These are phyloP conservation scores for Antitrichia curtipendula DNA, from an alignment of 225 moss, liverwort and hornwort species.

Conservation along the genomic window DNA sequence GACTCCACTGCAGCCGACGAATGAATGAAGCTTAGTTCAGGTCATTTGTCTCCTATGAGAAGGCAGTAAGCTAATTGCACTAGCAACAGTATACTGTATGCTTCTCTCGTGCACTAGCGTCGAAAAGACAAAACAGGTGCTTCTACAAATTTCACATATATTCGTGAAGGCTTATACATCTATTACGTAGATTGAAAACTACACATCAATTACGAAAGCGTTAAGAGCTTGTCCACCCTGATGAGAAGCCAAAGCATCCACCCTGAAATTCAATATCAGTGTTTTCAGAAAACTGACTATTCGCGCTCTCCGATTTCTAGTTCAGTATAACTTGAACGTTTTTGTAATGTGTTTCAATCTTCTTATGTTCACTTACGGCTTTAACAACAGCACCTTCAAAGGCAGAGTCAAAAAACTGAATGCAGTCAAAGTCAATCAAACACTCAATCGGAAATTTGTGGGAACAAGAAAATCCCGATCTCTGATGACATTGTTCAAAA, in stretches of 20 bases:
- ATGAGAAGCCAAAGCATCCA: neutral
- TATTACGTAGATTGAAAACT: neutral
- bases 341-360: neutral
- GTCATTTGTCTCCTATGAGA: neutral
- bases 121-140: neutral
- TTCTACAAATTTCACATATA: neutral
- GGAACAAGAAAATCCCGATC: neutral
- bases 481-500: neutral
- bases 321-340: neutral
- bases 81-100: neutral
- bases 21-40: neutral
- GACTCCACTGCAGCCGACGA: slow-evolving; percentile 5
- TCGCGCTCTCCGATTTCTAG: neutral
- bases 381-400: neutral
- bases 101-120: neutral
- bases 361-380: neutral
- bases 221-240: neutral
- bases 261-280: neutral
- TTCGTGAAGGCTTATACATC: neutral
- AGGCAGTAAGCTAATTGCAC: neutral
- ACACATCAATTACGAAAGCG: neutral
- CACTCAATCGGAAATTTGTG: neutral
- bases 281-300: neutral
- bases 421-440: neutral
- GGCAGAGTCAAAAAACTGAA: neutral